Conservation (phyloP, 2,329 filamentous ascomycete species). For the Decorospora gaudefroyi region DNA sequence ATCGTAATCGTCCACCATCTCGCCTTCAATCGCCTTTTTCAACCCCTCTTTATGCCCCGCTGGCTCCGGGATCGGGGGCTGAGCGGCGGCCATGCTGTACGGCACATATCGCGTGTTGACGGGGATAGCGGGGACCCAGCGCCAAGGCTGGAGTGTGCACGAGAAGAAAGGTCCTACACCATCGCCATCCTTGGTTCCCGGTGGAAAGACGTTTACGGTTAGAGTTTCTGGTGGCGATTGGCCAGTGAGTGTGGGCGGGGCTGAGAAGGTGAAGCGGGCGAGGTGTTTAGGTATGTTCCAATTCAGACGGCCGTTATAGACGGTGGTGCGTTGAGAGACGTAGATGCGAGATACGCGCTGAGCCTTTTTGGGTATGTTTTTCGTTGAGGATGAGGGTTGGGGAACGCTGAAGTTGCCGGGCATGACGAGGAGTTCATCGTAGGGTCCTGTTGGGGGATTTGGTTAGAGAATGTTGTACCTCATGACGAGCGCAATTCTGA, state of each 20-base stretch:
- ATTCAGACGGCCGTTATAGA: conserved; percentile 42
- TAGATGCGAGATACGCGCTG: conserved; percentile 42
- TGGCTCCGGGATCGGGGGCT: conserved; percentile 31
- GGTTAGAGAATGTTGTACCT: conserved; percentile 3
- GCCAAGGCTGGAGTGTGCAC: conserved; percentile 33
- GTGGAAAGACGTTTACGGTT: conserved; percentile 35
- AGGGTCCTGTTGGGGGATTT: conserved; percentile 25
- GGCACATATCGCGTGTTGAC: conserved; percentile 33
- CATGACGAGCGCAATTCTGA: too few species aligned
- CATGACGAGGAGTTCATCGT: conserved; percentile 42
- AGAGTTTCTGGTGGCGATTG: conserved; percentile 23
- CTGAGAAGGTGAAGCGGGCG: conserved; percentile 41
- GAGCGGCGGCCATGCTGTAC: conserved; percentile 24
- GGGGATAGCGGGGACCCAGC: conserved; percentile 33
- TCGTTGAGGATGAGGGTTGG: conserved; percentile 10
- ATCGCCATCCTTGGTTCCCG: conserved; percentile 29
- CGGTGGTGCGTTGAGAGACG: conserved; percentile 41
- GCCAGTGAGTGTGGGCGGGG: conserved; percentile 23
- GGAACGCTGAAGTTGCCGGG: conserved; percentile 39
- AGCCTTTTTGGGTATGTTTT: conserved; percentile 34
- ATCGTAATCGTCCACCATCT: conserved; percentile 31
- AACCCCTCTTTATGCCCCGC: conserved; percentile 16
- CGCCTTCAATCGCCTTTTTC: conserved; percentile 9
- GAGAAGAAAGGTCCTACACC: conserved; percentile 33
- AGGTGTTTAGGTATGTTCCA: conserved; percentile 47